These are phyloP conservation scores for Jasminum sambac DNA, from an alignment of 257 asterid genomes.

Conservation along the genomic window DNA sequence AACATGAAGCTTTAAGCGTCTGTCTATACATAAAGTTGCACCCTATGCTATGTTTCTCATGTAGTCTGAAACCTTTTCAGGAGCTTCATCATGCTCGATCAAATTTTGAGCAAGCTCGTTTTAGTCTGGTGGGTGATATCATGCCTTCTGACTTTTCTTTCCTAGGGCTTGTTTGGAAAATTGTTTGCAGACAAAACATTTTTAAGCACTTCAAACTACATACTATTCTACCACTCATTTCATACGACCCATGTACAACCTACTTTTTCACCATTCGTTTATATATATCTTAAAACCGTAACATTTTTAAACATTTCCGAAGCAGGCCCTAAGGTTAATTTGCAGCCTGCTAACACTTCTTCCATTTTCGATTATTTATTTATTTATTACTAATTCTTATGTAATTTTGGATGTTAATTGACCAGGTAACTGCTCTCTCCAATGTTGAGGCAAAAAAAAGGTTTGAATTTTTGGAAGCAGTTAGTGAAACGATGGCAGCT, in stretches of 20 bases:
- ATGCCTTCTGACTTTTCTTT: slow-evolving; percentile 14
- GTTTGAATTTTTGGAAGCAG: slow-evolving; percentile 97
- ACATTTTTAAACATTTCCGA: no score
- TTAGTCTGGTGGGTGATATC: slow-evolving; percentile 66
- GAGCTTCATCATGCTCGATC: slow-evolving; percentile 94
- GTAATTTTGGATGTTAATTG: slow-evolving; percentile 26
- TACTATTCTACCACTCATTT: no score
- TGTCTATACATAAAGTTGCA: slow-evolving; percentile 11
- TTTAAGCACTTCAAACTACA: no score
- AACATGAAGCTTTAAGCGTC: slow-evolving; percentile 19
- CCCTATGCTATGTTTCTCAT: slow-evolving; percentile 23
- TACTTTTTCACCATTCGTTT: no score
- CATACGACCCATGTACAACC: no score
- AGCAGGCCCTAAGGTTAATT: slow-evolving; percentile 4
- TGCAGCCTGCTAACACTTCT: slow-evolving; percentile 17
- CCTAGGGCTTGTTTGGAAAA: no score
- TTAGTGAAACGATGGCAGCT: slow-evolving; percentile 97
- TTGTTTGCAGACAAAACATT: no score
- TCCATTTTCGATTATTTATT: neutral
- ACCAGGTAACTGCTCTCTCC: slow-evolving; percentile 88
- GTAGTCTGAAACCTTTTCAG: slow-evolving; percentile 43
- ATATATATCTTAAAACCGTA: no score
- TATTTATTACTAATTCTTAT: no score
- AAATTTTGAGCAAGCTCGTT: slow-evolving; percentile 94
- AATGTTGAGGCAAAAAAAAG: slow-evolving; percentile 93